Base-by-base conservation (phyloP, 441 rosid species). In the Brassica balearica region DNA sequence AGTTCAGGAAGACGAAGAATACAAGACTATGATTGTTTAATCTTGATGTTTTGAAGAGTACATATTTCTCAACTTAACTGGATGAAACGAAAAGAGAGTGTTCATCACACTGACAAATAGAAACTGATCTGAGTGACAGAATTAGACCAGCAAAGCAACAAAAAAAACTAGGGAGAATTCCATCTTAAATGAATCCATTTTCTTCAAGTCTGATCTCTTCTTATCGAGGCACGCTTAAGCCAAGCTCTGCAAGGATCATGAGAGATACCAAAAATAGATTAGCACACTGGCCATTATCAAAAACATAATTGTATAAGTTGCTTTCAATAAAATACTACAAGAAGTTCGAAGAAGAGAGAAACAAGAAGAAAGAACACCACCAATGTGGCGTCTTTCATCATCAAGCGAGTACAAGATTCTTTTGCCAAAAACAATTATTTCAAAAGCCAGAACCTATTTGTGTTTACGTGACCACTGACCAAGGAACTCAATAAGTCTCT, bases 221-320 rank as follows among this genome's bases (percentile, higher is more conserved):
- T 83, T 58, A 89, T 93, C 97, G 94, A 73, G 94, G 97, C 78
- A 86, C 92, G 8, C 95, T 80, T 77, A 89, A 83, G 72, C 97
- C 95, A 36, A 89, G 82, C 84, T 73, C 82, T 78, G 74, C 77
- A 61, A 73, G 34, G 36, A 22, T 60, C 60, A 61, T 14, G 32
- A 61, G 12, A 78, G 58, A 67, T 8, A 59, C 6, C 27, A 29
- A 70, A 29, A 43, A 43, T 6, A 65, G 3, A 46, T 77, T 19
- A 77, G 72, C 55, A 71, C 51, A 65, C 36, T 19, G 8, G 2
- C 12, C 65, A 64, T 36, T 8, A 48, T 12, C 22, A 71, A 73
- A 58, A 65, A 67, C 64, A 51, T 23, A 58, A 3, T 58, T 72
- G 56, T 20, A 23, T 12, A 58, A 32, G 5, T 22, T 48, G 22